Conservation (phyloP, 1,139 yeast species). For the Pichia cactophila region DNA sequence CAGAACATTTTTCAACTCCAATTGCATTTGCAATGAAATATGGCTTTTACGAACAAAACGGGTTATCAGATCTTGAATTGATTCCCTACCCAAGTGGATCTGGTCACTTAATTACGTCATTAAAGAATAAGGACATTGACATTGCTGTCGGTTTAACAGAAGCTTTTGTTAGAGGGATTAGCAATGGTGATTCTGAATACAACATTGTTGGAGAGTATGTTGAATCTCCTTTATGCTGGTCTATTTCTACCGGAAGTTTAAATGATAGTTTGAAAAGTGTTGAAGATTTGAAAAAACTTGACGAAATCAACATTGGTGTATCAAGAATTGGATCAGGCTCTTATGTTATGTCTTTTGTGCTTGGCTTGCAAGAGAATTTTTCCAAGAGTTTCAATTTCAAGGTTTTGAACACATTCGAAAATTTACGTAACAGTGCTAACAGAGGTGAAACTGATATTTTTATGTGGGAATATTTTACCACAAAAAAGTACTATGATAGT, state of each 20-base stretch:
- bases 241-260: constrained; percentile 66
- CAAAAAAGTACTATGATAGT: constrained; percentile 74
- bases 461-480: constrained; percentile 94
- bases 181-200: constrained; percentile 47
- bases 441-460: constrained; percentile 64
- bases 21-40: constrained; percentile 61
- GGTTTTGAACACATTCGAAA: constrained; percentile 60
- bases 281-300: constrained; percentile 42
- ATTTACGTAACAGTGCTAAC: constrained; percentile 75
- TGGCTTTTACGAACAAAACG: constrained; percentile 43
- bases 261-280: constrained; percentile 46
- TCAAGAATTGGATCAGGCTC: constrained; percentile 89
- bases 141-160: constrained; percentile 85
- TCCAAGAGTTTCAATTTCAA: constrained; percentile 38
- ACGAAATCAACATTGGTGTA: constrained; percentile 62
- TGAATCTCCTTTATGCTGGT: constrained; percentile 79
- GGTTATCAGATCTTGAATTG: constrained; percentile 46
- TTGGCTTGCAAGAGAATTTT: constrained; percentile 57
- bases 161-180: constrained; percentile 78
- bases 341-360: constrained; percentile 81
- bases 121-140: constrained; percentile 59
- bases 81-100: constrained; percentile 80
- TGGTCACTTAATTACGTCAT: constrained; percentile 73
- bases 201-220: constrained; percentile 77
- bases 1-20: constrained; percentile 90